These are phyloP conservation scores for Cardiospermum halicacabum DNA, from an alignment of 345 rosid species.

Conservation along the genomic window DNA sequence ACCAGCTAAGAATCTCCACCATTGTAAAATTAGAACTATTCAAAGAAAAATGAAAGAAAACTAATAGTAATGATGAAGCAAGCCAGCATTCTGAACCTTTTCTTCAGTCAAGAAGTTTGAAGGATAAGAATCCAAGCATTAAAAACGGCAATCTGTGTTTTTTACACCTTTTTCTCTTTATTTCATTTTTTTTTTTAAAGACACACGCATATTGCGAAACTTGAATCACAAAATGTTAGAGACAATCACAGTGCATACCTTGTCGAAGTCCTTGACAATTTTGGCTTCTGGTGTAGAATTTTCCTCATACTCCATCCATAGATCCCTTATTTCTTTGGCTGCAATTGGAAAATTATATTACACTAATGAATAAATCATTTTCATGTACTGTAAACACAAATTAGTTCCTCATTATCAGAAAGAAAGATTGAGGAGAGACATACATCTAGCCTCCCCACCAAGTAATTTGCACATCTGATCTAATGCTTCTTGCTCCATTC, in stretches of 20 bases:
- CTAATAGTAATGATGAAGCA: neutral
- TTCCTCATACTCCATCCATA: slow-evolving; percentile 92
- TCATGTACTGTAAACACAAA: neutral
- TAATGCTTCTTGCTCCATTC: slow-evolving; percentile 76
- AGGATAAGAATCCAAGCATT: neutral
- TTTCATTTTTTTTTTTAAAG: neutral
- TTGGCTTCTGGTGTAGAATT: slow-evolving; percentile 90
- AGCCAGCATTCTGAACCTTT: neutral
- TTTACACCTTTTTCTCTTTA: neutral
- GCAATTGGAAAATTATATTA: slow-evolving; percentile 17
- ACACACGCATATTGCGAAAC: neutral
- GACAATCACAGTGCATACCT: slow-evolving; percentile 31
- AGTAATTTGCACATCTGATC: slow-evolving; percentile 88
- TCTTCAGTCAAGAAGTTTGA: slow-evolving; percentile 2
- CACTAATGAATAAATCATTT: neutral
- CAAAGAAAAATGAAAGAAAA: neutral
- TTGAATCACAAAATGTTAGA: neutral
- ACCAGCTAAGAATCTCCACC: neutral
- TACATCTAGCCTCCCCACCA: slow-evolving; percentile 83
- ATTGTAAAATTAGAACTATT: neutral
- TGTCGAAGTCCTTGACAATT: slow-evolving; percentile 92
- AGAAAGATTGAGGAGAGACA: neutral
- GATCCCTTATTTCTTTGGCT: slow-evolving; percentile 70
- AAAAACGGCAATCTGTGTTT: no score
- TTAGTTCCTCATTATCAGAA: neutral